Evolutionary conservation across 345 rosid genomes (phyloP).

Genomic region (Brassica nigra): DNA sequence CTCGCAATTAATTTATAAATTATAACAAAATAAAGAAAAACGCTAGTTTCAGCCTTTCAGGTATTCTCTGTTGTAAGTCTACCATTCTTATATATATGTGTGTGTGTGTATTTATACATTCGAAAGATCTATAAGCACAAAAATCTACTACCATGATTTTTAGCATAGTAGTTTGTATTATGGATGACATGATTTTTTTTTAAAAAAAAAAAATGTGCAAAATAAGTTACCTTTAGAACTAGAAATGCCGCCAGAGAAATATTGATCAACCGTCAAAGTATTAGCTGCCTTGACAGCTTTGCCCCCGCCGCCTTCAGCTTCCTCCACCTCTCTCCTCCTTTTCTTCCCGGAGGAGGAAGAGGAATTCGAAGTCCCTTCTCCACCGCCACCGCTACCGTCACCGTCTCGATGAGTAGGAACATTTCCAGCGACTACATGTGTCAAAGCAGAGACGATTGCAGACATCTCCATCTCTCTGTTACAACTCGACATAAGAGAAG

Average conservation of each 20-base stretch:
- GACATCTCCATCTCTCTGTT: conserved; percentile 73
- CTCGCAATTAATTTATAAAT: neutral
- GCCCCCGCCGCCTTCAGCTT: conserved; percentile 18
- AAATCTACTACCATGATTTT: neutral
- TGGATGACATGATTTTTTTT: neutral
- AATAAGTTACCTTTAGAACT: conserved; percentile 27
- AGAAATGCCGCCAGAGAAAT: conserved; percentile 31
- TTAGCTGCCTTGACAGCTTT: conserved; percentile 23
- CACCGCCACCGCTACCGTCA: conserved; percentile 18
- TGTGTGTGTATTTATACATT: neutral
- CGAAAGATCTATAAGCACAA: neutral
- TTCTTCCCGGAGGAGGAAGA: conserved; percentile 39
- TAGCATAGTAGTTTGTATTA: neutral
- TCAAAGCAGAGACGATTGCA: conserved; percentile 71
- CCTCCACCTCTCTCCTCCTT: conserved; percentile 47
- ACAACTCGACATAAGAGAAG: conserved; percentile 34
- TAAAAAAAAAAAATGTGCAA: neutral
- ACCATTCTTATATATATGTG: neutral
- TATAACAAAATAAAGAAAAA: neutral
- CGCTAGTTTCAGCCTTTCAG: neutral
- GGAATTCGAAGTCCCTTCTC: conserved; percentile 35
- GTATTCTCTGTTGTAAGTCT: neutral
- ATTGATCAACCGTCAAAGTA: conserved; percentile 42
- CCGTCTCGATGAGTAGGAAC: conserved; percentile 32
- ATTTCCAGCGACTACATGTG: conserved; percentile 69